Base-by-base conservation (phyloP, 306 rosid species). In the barrel medic (Medicago truncatula) region DNA sequence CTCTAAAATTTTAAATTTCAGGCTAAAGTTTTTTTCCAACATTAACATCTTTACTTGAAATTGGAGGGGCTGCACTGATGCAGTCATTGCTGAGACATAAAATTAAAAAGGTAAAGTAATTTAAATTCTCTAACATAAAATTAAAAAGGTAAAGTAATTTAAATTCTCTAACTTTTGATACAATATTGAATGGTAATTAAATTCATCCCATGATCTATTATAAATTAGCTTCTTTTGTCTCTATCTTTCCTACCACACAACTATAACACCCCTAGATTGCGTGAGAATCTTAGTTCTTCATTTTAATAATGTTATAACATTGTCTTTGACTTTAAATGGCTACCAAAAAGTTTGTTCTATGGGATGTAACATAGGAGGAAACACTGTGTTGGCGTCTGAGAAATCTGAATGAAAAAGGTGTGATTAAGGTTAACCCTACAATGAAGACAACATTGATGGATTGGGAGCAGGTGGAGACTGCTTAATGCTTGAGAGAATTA, bases 401-500 rank as follows among this genome's bases (percentile, higher is more conserved):
- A 72, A 60, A 57, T 47, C 67, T 75, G 56, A 84, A 73, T 10
- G 67, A 66, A 81, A 82, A 82, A 85, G 86, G 66, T 15, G 78
- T 66, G 71, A 73, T 18, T 18, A 78, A 80, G 6, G 15, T 8
- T 31, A 15, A 23, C 82, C 50, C 57, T 41, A 64, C 63, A 75
- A 71, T 43, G 76, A 67, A 17, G 82, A 84, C 75, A 59, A 69
- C 71, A 17, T 31, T 11, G 47, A 9, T 3, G 2, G 8, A 20
- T 43, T 56, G 21, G 75, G 71, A 80, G 89, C 87, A 86, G 93
- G 76, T 88, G 69, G 74, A 76, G 85, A 76, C 75, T 75, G 73
- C 74, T 71, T 40, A 38, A 39, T 66, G 61, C 56, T 70, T 79
- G 28, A 71, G 34, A 71, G 41, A 71, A 83, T 75, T 75, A 70